Base-by-base conservation (phyloP, 2,329 filamentous ascomycete genomes). In the Colletotrichum siamense region DNA sequence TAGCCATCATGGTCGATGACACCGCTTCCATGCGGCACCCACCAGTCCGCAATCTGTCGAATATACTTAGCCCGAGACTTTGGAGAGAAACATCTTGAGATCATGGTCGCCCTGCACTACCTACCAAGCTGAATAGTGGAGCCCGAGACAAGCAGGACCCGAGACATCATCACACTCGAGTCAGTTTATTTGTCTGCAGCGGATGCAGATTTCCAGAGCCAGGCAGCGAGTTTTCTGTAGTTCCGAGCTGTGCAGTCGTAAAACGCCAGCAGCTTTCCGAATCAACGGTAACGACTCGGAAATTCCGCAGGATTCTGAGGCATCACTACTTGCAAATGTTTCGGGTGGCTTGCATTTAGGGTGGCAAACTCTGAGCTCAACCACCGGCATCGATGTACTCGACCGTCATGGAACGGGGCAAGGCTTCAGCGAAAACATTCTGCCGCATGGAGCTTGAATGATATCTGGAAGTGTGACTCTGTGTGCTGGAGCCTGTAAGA, bases 281-380 rank as follows among this genome's bases (percentile, higher is more conserved):
- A 52, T 3, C 2, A 2, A 52, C 10, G 44, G 44, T 52, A 10
- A 3, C 44, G 1, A 22, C n/a, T 22, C 44, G 44, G 44, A 52
- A 52, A 0, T 52, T 22, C 44, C 44, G 44, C 1, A 5, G 6
- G 10, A 52, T 2, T 13, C 2, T 52, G 44, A 52, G 6, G 44
- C 44, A 8, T 52, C 0, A 8, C n/a, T 52, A 8, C 1, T 22
- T 5, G n/a, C 18, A 2, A 49, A 49, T 0, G 18, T n/a, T 49
- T 52, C 44, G 44, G 44, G 44, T 8, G n/a, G 44, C 44, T 52
- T 52, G 44, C 44, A 52, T 52, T 22, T 5, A 52, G 44, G 44
- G 44, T 52, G 44, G 44, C 44, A 52, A 52, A 8, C n/a, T 6
- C 44, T 52, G 44, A 52, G 12, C 44, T 8, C 10, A 52, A 22